Evolutionary conservation across 2,329 filamentous ascomycete genomes (phyloP).

Genomic region (Tolypocladium endophyticum): DNA sequence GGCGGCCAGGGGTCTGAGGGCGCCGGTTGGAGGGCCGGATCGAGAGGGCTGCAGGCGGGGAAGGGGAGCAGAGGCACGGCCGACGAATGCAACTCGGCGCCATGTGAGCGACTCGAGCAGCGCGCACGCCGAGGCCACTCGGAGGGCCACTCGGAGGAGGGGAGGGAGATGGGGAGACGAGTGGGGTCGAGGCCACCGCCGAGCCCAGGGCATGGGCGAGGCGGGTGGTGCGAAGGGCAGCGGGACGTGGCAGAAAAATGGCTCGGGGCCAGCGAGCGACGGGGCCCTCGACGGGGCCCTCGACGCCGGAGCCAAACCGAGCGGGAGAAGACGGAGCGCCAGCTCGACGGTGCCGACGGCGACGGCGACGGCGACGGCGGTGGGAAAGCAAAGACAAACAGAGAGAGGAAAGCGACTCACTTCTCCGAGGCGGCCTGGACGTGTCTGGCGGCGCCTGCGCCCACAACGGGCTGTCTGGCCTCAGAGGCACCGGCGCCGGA

Average conservation of each 20-base stretch:
- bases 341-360: background rate
- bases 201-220: slow-evolving; percentile 2
- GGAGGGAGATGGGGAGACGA: background rate
- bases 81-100: slow-evolving; percentile 3
- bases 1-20: background rate
- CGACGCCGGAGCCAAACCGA: background rate
- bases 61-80: background rate
- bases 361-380: background rate
- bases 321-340: background rate
- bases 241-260: background rate
- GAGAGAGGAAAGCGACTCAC: slow-evolving; percentile 30
- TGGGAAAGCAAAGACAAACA: background rate
- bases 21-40: background rate
- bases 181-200: background rate
- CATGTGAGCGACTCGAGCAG: slow-evolving; percentile 2
- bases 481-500: slow-evolving; percentile 37
- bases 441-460: slow-evolving; percentile 35
- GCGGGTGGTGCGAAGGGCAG: background rate
- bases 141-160: slow-evolving; percentile 5
- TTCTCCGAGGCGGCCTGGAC: slow-evolving; percentile 39
- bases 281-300: background rate
- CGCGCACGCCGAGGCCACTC: slow-evolving; percentile 1
- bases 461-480: slow-evolving; percentile 29
- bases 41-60: slow-evolving; percentile 2
- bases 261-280: background rate